Evolutionary conservation across 2,329 filamentous ascomycete species (phyloP).

Genomic region (Gnomoniopsis smithogilvyi): DNA sequence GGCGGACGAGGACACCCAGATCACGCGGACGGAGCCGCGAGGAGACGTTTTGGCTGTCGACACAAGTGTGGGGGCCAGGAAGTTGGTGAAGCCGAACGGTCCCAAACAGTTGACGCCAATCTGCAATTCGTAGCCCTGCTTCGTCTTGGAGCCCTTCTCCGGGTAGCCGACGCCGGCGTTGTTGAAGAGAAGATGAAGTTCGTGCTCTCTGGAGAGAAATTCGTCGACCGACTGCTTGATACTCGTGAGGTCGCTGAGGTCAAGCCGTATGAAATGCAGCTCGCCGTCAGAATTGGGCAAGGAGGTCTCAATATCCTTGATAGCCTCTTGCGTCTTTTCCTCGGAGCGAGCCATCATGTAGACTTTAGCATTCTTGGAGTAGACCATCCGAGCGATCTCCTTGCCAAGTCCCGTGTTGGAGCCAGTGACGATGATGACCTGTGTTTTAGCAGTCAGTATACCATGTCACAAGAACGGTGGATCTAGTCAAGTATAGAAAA

Average conservation of each 20-base stretch:
- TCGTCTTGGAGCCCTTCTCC: slow-evolving; percentile 25
- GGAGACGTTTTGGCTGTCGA: background rate
- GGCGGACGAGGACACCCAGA: slow-evolving; percentile 6
- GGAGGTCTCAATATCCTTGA: slow-evolving; percentile 33
- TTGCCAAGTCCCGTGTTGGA: slow-evolving; percentile 12
- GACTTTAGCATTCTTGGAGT: slow-evolving; percentile 24
- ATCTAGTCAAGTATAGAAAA: background rate
- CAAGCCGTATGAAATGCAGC: slow-evolving; percentile 32
- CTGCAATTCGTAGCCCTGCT: slow-evolving; percentile 15
- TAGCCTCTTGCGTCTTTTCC: slow-evolving; percentile 37
- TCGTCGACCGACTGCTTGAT: slow-evolving; percentile 21
- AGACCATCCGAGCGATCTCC: slow-evolving; percentile 9
- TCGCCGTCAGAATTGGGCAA: slow-evolving; percentile 19
- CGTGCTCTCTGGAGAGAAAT: slow-evolving; percentile 20
- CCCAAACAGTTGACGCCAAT: slow-evolving; percentile 13
- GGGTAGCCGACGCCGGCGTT: slow-evolving; percentile 36
- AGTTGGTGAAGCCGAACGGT: slow-evolving; percentile 2
- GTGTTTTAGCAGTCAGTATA: background rate
- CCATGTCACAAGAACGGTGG: background rate
- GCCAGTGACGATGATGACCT: slow-evolving; percentile 13
- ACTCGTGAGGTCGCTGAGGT: slow-evolving; percentile 25
- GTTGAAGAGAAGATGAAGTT: slow-evolving; percentile 36
- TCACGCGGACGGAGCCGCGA: background rate
- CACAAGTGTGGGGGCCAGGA: slow-evolving; percentile 9
- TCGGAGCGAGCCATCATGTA: slow-evolving; percentile 46